Base-by-base conservation (phyloP, 2,329 filamentous ascomycete genomes). In the Pyricularia grisea region DNA sequence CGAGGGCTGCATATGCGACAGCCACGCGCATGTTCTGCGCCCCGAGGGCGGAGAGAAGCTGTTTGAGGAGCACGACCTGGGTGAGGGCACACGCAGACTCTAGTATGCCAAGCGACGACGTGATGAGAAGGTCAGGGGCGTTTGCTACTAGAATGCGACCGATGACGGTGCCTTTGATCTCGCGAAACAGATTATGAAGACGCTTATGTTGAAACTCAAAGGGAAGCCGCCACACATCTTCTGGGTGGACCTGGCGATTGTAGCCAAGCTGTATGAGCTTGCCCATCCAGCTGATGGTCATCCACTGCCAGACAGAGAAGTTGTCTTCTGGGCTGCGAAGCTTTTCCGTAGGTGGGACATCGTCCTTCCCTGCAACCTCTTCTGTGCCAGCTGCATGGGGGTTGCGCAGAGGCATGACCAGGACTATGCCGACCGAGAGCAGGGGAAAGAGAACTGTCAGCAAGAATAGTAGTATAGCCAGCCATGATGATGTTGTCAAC, bases 271-370 rank as follows among this genome's bases (percentile, higher is more conserved):
- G 80, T 14, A 96, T 92, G 7, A 97, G 79, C 0, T 93, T 90
- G 0, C 82, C 81, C 79, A 97, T 90, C 93, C 93, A 97, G 0
- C 87, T 91, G 31, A 97, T 90, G 6, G 87, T 90, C 86, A 94
- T 91, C 79, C 92, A 97, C 73, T 94, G 91, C 85, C 92, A 93
- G 0, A 94, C 81, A 0, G 85, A 91, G 28, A 97, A 77, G 71
- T 91, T 88, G 73, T 97, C 93, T 76, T 97, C 93, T 0, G 93
- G 90, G 58, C 85, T 88, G 68, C 92, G 89, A n/a, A 91, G 79
- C 2, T 82, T 77, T 2, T 79, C 82, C 0, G 84, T 88, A 0
- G 91, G 87, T 3, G 72, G 69, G 4, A 28, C 23, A 28, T 73
- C 72, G 55, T 14, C 23, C 25, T 28, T 42, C 17, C 17, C 33